These are phyloP conservation scores for Yamadazyma triangularis DNA, from an alignment of 1,139 yeast species.

Conservation along the genomic window DNA sequence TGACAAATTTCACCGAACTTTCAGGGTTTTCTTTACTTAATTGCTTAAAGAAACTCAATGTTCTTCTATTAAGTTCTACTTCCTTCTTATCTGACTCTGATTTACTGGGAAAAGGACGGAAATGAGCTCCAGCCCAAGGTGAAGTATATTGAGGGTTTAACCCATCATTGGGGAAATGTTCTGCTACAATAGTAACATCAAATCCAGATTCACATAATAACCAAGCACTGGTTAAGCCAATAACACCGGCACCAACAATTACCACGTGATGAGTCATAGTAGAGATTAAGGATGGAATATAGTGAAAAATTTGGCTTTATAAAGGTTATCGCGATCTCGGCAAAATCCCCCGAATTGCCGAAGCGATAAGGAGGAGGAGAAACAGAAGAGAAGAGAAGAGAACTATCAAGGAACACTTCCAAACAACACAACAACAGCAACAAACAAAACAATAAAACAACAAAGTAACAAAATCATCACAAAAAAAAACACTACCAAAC, in stretches of 20 bases:
- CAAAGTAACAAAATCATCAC: no score
- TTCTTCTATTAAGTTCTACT: constrained; percentile 41
- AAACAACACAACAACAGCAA: no score
- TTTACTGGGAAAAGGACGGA: constrained; percentile 59
- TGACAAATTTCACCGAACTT: constrained; percentile 47
- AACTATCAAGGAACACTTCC: no score
- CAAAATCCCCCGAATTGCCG: no score
- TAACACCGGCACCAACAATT: constrained; percentile 66
- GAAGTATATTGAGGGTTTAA: constrained; percentile 51
- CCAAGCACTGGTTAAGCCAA: constrained; percentile 59
- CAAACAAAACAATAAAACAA: no score
- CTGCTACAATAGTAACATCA: constrained; percentile 45
- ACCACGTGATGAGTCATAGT: constrained; percentile 16
- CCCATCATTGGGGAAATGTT: constrained; percentile 50
- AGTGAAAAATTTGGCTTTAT: no score
- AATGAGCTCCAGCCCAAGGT: constrained; percentile 81
- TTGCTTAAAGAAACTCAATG: constrained; percentile 42
- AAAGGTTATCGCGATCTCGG: no score
- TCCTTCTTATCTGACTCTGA: constrained; percentile 43
- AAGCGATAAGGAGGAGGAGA: no score
- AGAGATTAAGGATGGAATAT: no score
- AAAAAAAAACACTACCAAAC: no score
- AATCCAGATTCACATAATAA: constrained; percentile 38
- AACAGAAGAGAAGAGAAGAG: no score
- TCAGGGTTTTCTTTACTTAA: constrained; percentile 46